These are phyloP conservation scores for Phlyctochytrium arcticum DNA, from an alignment of 192 early-diverging fungal genomes.

Conservation along the genomic window DNA sequence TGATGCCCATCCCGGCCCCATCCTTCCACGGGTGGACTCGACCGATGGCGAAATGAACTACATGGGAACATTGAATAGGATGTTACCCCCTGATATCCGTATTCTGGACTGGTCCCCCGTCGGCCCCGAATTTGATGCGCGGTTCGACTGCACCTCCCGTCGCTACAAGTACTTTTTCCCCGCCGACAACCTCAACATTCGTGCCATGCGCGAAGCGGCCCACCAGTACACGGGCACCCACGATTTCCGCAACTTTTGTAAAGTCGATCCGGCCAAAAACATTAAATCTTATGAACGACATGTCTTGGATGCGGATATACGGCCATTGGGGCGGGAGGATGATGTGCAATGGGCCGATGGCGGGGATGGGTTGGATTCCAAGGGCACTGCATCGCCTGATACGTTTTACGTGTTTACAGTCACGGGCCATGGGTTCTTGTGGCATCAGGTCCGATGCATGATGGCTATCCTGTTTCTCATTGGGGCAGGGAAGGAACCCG, in stretches of 20 bases:
- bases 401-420: slow-evolving; percentile 72
- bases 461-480: slow-evolving; percentile 84
- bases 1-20: no score
- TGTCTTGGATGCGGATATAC: slow-evolving; percentile 61
- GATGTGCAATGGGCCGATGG: background rate
- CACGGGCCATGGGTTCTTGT: slow-evolving; percentile 85
- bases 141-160: slow-evolving; percentile 78
- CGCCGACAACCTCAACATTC: slow-evolving; percentile 63
- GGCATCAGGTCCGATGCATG: slow-evolving; percentile 98
- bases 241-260: slow-evolving; percentile 96
- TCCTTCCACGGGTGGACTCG: background rate
- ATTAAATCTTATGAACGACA: slow-evolving; percentile 73
- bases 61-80: slow-evolving; percentile 74
- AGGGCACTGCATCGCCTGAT: background rate
- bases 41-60: slow-evolving; percentile 58
- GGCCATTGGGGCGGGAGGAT: slow-evolving; percentile 29
- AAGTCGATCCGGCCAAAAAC: slow-evolving; percentile 83
- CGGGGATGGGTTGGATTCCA: background rate
- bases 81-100: slow-evolving; percentile 84
- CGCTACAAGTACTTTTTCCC: slow-evolving; percentile 92
- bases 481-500: slow-evolving; percentile 73
- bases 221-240: slow-evolving; percentile 69
- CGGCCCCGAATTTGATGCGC: slow-evolving; percentile 69
- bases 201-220: slow-evolving; percentile 71
- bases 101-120: slow-evolving; percentile 91